Percentiles rank a stretch among this genome's conserved stretches.
Conservation (phyloP, 2,329 filamentous ascomycete species). For the Trematosphaeria pertusa region DNA sequence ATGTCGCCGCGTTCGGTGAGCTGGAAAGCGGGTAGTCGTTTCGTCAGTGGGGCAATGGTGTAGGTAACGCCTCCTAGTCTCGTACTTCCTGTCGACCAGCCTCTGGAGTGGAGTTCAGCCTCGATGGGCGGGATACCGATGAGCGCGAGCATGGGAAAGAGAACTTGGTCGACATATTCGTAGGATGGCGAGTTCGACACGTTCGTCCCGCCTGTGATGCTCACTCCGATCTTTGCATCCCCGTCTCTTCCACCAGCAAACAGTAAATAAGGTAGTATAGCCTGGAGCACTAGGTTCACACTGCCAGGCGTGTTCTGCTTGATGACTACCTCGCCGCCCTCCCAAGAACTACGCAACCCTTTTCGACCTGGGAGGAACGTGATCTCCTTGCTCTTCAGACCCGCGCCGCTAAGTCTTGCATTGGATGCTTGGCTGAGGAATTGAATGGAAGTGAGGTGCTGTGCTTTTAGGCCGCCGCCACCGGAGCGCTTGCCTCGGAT, state of each 20-base stretch:
- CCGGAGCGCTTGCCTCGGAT: constrained; percentile 62
- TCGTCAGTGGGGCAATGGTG: constrained; percentile 52
- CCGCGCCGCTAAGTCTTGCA: constrained; percentile 52
- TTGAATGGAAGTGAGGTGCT: constrained; percentile 63
- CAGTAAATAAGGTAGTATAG: constrained; percentile 64
- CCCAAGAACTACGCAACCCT: no score
- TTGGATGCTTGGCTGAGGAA: constrained; percentile 60
- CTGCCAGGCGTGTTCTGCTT: constrained; percentile 56
- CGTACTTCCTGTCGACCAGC: constrained; percentile 60
- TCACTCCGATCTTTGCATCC: constrained; percentile 41
- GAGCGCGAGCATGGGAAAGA: constrained; percentile 59
- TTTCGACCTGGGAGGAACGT: constrained; percentile 38
- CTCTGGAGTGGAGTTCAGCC: constrained; percentile 54
- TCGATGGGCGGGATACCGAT: constrained; percentile 59
- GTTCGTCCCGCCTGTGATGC: constrained; percentile 65
- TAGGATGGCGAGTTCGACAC: constrained; percentile 61
- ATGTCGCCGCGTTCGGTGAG: constrained; percentile 38
- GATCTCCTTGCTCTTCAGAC: constrained; percentile 52
- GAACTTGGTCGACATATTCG: constrained; percentile 64
- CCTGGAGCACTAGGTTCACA: constrained; percentile 64
- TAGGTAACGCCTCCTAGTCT: constrained; percentile 60
- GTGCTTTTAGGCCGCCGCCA: constrained; percentile 63
- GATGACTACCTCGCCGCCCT: constrained; percentile 41
- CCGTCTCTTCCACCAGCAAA: constrained; percentile 36
- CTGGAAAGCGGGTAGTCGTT: constrained; percentile 45